Evolutionary conservation across 1,139 yeast genomes (phyloP).

Genomic region (Suhomyces ambrosiae): DNA sequence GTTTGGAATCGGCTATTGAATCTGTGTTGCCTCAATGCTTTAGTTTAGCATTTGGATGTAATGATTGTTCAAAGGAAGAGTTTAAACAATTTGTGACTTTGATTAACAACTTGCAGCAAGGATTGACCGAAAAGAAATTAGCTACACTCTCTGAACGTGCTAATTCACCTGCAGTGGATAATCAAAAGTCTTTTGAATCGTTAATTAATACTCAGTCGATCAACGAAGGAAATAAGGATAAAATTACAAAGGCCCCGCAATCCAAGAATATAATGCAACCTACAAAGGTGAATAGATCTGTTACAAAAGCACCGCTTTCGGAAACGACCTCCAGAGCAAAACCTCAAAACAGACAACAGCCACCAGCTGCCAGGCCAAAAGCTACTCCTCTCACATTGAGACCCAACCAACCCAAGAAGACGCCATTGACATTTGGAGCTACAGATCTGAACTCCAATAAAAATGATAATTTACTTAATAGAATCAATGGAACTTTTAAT

Average conservation of each 20-base stretch:
- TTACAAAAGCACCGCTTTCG: background rate
- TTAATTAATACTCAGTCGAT: conserved; percentile 39
- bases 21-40: conserved; percentile 42
- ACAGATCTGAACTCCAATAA: conserved; percentile 17
- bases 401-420: conserved; percentile 12
- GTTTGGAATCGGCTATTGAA: conserved; percentile 40
- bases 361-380: background rate
- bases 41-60: conserved; percentile 43
- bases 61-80: conserved; percentile 41
- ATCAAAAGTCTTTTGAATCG: conserved; percentile 29
- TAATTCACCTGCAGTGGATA: conserved; percentile 8
- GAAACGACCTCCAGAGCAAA: background rate
- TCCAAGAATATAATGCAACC: conserved; percentile 20
- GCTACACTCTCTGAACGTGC: conserved; percentile 25
- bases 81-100: conserved; percentile 33
- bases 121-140: conserved; percentile 33
- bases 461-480: conserved; percentile 22
- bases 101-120: conserved; percentile 33
- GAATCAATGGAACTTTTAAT: conserved; percentile 22
- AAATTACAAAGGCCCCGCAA: conserved; percentile 27
- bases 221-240: conserved; percentile 31
- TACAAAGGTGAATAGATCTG: conserved; percentile 2
- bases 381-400: conserved; percentile 15
- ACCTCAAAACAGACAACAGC: background rate
- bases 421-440: conserved; percentile 31